Base-by-base conservation (phyloP, 1,284 basidiomycete genomes). In the Boletus semigastroideus region DNA sequence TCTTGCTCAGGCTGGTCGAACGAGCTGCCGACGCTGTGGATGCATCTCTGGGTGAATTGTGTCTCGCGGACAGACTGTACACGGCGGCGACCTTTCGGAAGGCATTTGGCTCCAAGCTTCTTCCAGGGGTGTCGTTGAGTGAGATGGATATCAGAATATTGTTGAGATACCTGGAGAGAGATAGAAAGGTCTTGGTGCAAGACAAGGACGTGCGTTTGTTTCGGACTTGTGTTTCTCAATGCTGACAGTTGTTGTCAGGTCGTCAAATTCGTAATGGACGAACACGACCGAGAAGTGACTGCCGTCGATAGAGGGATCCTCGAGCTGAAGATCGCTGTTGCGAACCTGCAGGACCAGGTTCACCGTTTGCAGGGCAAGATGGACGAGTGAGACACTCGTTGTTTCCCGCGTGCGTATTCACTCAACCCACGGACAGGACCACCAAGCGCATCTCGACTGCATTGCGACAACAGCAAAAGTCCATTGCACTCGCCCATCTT, bases 131-230 rank as follows among this genome's bases (percentile, higher is more conserved):
- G 14, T 69, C 64, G 0, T 49, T 80, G 33, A 79, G 87, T 14
- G 80, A 85, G 50, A 61, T 66, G 17, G 92, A 98, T 66, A 67
- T 82, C 12, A 80, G 78, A 49, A 79, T 95, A 2, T 65, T 97
- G 30, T 52, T 96, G 27, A 87, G 77, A 67, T 92, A 86, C 68
- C 72, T 98, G 36, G 80, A 87, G 60, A 78, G 95, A 43, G 95
- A 98, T 65, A 79, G 77, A 59, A 74, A 72, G 6, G 75, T 79
- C 0, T 57, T 94, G 5, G 74, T 88, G 0, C 71, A 82, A 11
- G 80, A 89, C 48, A 77, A 82, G 53, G 82, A 85, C 49, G 90
- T 92, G 56, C 59, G 82, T 43, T 44, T 54, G 20, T 37, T 45
- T 54, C 19, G 12, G 11, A 25, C 42, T 38, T 33, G 36, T 5